Conservation (phyloP, 2,329 filamentous ascomycete species). For the Huntiella moniliformis region DNA sequence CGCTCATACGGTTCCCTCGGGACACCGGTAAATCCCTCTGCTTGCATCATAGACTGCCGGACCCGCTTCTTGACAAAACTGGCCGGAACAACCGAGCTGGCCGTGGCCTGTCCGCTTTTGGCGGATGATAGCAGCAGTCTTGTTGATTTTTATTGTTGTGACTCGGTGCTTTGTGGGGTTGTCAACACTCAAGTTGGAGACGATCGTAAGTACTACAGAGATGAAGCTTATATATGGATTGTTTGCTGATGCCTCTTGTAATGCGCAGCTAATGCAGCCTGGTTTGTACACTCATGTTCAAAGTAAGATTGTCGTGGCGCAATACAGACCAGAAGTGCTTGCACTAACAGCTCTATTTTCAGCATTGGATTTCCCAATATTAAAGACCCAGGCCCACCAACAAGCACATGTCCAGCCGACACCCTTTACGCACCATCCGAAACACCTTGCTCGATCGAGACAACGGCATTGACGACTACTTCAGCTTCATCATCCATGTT, state of each 20-base stretch:
- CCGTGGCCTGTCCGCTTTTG: slow-evolving; percentile 6
- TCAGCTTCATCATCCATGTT: no score
- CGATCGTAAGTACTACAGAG: slow-evolving; percentile 11
- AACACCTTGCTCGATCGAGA: neutral
- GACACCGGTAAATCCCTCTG: neutral
- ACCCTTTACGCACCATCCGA: slow-evolving; percentile 7
- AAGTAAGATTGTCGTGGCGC: slow-evolving; percentile 6
- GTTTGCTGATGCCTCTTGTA: neutral
- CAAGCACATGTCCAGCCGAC: slow-evolving; percentile 4
- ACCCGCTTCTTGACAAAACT: slow-evolving; percentile 9
- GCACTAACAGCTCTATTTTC: neutral
- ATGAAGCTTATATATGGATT: neutral
- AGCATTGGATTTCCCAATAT: slow-evolving; percentile 11
- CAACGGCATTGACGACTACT: no score
- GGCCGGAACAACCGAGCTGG: slow-evolving; percentile 3
- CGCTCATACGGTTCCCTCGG: neutral
- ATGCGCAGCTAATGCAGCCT: slow-evolving; percentile 11
- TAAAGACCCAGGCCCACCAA: slow-evolving; percentile 7
- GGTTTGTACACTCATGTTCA: slow-evolving; percentile 10
- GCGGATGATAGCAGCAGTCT: neutral
- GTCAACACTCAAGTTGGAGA: slow-evolving; percentile 7
- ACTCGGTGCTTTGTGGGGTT: slow-evolving; percentile 12
- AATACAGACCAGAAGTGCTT: neutral
- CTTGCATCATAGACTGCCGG: slow-evolving; percentile 10
- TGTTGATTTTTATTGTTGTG: slow-evolving; percentile 12